Evolutionary conservation across 2,329 filamentous ascomycete genomes (phyloP), one percentile per base, ranked within the genome.

Genomic region (Onygenales sp.): DNA sequence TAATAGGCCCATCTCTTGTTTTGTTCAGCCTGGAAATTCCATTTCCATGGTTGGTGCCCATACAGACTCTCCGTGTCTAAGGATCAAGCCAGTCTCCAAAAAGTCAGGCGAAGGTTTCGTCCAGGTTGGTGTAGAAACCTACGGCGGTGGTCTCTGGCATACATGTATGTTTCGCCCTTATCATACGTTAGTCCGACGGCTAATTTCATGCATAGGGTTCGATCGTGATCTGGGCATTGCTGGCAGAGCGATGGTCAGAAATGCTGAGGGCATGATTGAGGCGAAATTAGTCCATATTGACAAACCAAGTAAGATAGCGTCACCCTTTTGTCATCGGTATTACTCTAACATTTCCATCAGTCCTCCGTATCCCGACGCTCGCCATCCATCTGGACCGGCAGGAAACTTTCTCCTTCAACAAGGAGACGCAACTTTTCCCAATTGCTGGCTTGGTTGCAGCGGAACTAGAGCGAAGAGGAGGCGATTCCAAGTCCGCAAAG

Each of bases 121-220:
- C 58, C 93, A 98, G 72, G 85, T 98, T 54, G 93, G 91, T 51
- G 92, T 96, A 50, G 93, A 98, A 77, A 92, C 89, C 1, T 98
- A 98, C 66, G 93, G 93, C 51, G 93, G 93, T 57, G 93, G 93
- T 53, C 85, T 97, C 64, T 97, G 92, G 92, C 91, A 96, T 72
- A 95, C 89, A 46, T 98, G 83, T 76, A 56, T 49, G 64, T 59
- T 48, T 36, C 35, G 8, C 11, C 7, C 42, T 42, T 27, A 9
- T 46, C 31, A 9, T 7, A 8, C 6, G 7, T 14, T 11, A 7
- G 31, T 21, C 5, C 6, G 27, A 13, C 7, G 7, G 2, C 41
- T 5, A 51, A 14, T 35, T 36, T n/a, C 3, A 17, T 21, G 6
- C 47, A 4, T 50, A 76, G 74, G 87, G 93, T 98, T 98, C 66